Conservation (phyloP, 495 filamentous ascomycete genomes). For the Podospora anserina region DNA sequence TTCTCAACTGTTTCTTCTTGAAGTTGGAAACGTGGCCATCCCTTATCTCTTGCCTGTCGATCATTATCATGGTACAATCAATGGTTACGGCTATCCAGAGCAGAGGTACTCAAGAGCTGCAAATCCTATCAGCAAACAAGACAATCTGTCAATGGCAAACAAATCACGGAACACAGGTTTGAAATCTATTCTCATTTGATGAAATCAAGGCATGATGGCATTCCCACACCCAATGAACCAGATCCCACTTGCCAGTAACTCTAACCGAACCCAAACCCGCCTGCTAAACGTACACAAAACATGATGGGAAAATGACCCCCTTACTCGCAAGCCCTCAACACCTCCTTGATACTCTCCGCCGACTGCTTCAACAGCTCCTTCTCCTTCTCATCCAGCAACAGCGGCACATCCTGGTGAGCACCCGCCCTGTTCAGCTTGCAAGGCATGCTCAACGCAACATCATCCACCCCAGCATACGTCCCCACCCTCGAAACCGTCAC, state of each 20-base stretch:
- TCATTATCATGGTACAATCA: neutral
- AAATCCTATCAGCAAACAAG: too few species aligned
- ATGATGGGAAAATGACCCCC: neutral
- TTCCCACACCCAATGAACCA: neutral
- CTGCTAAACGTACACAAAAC: neutral
- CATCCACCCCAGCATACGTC: conserved; percentile 28
- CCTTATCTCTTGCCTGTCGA: neutral
- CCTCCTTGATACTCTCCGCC: conserved; percentile 27
- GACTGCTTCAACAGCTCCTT: conserved; percentile 39
- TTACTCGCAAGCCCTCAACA: conserved; percentile 8
- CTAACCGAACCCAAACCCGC: neutral
- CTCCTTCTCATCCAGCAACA: conserved; percentile 27
- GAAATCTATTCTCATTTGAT: neutral
- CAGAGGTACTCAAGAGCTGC: too few species aligned
- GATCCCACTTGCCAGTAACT: neutral
- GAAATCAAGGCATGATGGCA: neutral
- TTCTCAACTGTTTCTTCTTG: neutral
- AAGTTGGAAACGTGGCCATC: neutral
- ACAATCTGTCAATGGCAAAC: too few species aligned
- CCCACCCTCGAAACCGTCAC: conserved; percentile 33
- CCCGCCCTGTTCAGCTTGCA: conserved; percentile 33
- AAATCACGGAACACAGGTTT: neutral
- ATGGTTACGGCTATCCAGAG: neutral
- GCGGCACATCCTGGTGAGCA: conserved; percentile 29
- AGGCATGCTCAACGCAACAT: conserved; percentile 34